Conservation (phyloP, 225 moss, liverwort and hornwort genomes). For the Straminergon stramineum region DNA sequence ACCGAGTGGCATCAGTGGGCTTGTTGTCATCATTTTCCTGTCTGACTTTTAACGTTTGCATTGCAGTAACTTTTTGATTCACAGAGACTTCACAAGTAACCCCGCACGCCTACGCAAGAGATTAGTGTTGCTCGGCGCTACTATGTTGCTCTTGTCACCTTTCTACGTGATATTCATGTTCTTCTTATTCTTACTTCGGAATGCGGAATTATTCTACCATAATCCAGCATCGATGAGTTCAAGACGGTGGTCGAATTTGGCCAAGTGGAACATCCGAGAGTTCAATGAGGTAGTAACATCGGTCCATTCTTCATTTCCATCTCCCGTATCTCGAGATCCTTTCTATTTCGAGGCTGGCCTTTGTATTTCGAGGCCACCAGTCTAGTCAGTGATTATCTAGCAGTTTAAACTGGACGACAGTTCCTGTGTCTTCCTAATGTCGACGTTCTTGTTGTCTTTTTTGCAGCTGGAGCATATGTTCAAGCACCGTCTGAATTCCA, state of each 20-base stretch:
- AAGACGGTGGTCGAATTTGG: constrained; percentile 92
- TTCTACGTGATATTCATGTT: constrained; percentile 95
- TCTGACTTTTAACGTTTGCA: not conserved
- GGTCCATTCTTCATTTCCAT: not conserved
- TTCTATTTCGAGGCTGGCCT: not conserved
- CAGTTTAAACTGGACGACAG: not conserved
- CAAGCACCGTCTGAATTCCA: constrained; percentile 76
- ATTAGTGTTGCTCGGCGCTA: constrained; percentile 72
- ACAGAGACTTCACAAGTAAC: constrained; percentile 76
- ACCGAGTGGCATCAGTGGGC: not conserved
- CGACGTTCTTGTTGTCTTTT: not conserved
- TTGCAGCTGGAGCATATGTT: constrained; percentile 98
- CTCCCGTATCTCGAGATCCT: not conserved
- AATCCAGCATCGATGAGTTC: constrained; percentile 86
- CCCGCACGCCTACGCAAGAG: constrained; percentile 81
- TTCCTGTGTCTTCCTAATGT: not conserved
- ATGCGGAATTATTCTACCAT: constrained; percentile 95
- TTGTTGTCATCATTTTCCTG: not conserved
- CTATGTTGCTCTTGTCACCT: constrained; percentile 87
- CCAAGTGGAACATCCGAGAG: constrained; percentile 95
- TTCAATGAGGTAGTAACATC: constrained; percentile 74
- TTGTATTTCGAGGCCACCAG: not conserved
- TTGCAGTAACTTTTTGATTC: constrained; percentile 85
- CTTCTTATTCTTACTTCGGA: constrained; percentile 92
- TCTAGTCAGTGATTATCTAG: not conserved